These are phyloP conservation scores for Russula dissimulans DNA, from an alignment of 768 basidiomycete genomes.

Conservation along the genomic window DNA sequence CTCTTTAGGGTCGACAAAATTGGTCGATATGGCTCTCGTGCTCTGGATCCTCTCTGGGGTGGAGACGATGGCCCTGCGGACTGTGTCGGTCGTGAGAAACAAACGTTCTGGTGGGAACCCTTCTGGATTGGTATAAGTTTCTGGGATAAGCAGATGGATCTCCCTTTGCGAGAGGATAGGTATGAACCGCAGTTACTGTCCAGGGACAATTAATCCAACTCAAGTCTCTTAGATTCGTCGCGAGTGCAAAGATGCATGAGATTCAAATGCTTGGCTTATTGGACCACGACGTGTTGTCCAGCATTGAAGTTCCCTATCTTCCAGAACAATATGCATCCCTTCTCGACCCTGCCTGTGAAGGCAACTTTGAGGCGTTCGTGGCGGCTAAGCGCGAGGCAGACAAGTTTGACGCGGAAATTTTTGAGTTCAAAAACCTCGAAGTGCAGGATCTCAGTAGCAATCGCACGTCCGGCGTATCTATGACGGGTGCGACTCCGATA, in stretches of 20 bases:
- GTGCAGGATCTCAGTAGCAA: slow-evolving; percentile 24
- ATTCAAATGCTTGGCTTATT: slow-evolving; percentile 91
- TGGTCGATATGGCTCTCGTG: slow-evolving; percentile 37
- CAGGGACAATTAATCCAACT: background rate
- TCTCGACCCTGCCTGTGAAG: slow-evolving; percentile 16
- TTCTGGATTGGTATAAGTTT: slow-evolving; percentile 78
- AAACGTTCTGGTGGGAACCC: slow-evolving; percentile 82
- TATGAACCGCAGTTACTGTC: slow-evolving; percentile 24
- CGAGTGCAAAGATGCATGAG: slow-evolving; percentile 94
- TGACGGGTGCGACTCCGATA: slow-evolving; percentile 14
- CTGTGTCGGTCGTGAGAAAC: slow-evolving; percentile 32
- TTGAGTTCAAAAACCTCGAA: slow-evolving; percentile 39
- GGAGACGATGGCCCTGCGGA: slow-evolving; percentile 43
- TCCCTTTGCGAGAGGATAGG: slow-evolving; percentile 76
- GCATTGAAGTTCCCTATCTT: slow-evolving; percentile 79
- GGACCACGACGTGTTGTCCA: slow-evolving; percentile 84
- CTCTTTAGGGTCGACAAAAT: slow-evolving; percentile 35
- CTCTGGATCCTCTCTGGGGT: slow-evolving; percentile 68
- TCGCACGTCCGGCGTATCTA: slow-evolving; percentile 36
- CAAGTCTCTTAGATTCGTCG: slow-evolving; percentile 58
- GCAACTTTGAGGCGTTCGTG: slow-evolving; percentile 14
- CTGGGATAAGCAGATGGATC: slow-evolving; percentile 82
- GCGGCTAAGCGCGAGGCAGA: slow-evolving; percentile 50
- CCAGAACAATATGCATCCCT: slow-evolving; percentile 33
- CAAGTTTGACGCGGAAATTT: slow-evolving; percentile 64